phyloP scores from a whole-genome alignment of 2,329 filamentous ascomycete species.

The Lojkania enalia region DNA sequence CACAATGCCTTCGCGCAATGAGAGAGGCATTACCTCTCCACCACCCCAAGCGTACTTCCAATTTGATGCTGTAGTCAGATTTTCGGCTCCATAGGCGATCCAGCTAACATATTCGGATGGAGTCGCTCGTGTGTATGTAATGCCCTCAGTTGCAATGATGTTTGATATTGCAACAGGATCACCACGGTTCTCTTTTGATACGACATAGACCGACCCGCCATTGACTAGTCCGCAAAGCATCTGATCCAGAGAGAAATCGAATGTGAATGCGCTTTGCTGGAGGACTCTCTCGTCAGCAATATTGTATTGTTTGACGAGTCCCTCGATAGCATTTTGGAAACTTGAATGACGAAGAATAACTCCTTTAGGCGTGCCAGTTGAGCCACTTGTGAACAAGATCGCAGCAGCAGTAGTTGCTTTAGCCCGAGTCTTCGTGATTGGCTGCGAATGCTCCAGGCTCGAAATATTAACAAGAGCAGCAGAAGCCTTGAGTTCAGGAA shows the following conservation, averaged over 20 bases:
- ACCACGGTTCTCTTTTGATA: background rate
- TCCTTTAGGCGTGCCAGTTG: conserved; percentile 17
- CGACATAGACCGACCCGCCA: background rate
- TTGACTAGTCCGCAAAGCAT: background rate
- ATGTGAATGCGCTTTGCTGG: background rate
- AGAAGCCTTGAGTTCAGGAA: background rate
- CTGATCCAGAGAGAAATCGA: background rate
- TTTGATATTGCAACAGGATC: background rate
- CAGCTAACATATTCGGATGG: conserved; percentile 45
- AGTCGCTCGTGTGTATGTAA: conserved; percentile 45
- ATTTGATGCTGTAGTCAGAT: background rate
- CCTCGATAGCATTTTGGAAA: conserved; percentile 24
- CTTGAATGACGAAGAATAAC: conserved; percentile 14
- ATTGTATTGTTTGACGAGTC: conserved; percentile 30
- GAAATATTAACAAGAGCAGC: conserved; percentile 17
- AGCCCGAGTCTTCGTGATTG: background rate
- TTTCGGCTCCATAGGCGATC: conserved; percentile 15
- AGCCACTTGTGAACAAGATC: conserved; percentile 15
- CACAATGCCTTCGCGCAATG: background rate
- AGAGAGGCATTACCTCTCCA: background rate
- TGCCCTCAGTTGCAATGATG: conserved; percentile 32
- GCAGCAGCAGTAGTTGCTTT: background rate
- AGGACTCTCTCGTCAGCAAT: conserved; percentile 20
- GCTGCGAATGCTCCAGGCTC: background rate
- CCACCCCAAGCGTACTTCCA: background rate